Evolutionary conservation across 805 yeast genomes (phyloP).

Genomic region (Grigorovia transvaalensis): DNA sequence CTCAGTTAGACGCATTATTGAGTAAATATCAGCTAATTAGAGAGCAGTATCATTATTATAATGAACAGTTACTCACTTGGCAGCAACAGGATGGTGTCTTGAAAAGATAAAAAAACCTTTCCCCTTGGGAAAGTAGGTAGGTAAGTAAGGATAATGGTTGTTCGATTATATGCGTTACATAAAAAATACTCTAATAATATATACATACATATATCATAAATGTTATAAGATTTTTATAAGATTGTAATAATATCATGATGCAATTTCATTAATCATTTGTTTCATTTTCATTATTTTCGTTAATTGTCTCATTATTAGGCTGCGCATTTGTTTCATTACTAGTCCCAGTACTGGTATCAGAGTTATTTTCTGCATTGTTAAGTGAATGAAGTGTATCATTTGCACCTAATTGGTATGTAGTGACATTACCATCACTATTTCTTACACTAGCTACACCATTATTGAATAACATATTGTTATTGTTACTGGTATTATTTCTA

Average conservation of each 20-base stretch:
- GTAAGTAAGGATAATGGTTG: too few species aligned
- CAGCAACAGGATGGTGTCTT: conserved; percentile 12
- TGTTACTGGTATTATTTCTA: neutral
- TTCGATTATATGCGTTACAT: too few species aligned
- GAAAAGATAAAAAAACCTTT: neutral
- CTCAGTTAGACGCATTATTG: conserved; percentile 32
- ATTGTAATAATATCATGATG: too few species aligned
- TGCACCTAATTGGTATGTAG: conserved; percentile 10
- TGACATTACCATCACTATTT: conserved; percentile 20
- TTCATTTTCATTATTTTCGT: neutral
- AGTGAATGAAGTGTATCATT: conserved; percentile 1
- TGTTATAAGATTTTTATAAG: too few species aligned
- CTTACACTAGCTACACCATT: conserved; percentile 29
- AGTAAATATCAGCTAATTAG: conserved; percentile 33
- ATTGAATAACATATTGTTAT: conserved; percentile 10
- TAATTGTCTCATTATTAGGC: neutral
- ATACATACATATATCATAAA: too few species aligned
- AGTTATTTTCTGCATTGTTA: neutral
- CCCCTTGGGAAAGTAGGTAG: too few species aligned
- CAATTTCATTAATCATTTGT: neutral
- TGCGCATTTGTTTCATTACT: neutral
- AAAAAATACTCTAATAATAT: too few species aligned
- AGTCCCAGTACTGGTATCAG: neutral
- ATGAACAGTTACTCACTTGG: conserved; percentile 40
- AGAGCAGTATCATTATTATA: conserved; percentile 34